phyloP scores from a whole-genome alignment of 768 basidiomycete genomes.

The Phanerochaete sordida region DNA sequence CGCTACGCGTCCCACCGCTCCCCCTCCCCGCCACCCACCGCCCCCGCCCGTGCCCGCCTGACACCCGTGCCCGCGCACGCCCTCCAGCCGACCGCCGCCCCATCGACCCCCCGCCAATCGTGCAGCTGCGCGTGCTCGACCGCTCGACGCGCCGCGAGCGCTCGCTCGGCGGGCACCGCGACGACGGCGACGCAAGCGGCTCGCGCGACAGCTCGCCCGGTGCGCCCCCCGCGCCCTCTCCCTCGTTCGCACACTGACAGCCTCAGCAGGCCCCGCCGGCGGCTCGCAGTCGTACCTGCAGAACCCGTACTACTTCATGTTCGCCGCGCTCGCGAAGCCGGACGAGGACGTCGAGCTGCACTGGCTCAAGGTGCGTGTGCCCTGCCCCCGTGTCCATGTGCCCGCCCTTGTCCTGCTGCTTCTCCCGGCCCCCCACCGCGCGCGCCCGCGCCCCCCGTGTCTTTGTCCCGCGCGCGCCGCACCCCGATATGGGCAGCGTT shows the following conservation, averaged over 20 bases:
- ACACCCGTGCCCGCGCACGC: neutral
- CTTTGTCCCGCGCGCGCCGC: too few relatives aligned
- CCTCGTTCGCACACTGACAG: neutral
- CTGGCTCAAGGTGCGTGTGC: slow-evolving; percentile 61
- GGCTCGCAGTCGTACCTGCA: slow-evolving; percentile 64
- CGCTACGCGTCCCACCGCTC: neutral
- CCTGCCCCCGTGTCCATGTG: too few relatives aligned
- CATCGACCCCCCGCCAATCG: slow-evolving; percentile 94
- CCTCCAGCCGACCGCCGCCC: slow-evolving; percentile 84
- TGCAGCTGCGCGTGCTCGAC: slow-evolving; percentile 89
- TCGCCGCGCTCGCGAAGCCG: slow-evolving; percentile 83
- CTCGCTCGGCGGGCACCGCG: neutral
- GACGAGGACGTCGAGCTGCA: slow-evolving; percentile 89
- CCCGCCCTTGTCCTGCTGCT: too few relatives aligned
- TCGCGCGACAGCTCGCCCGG: slow-evolving; percentile 23
- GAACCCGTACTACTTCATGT: slow-evolving; percentile 96
- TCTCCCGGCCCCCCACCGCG: too few relatives aligned
- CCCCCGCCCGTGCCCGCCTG: neutral
- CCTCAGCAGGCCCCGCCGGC: slow-evolving; percentile 4
- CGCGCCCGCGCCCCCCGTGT: neutral
- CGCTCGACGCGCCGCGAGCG: slow-evolving; percentile 33
- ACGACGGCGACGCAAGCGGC: neutral
- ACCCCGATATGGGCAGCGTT: too few relatives aligned
- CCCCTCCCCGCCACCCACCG: neutral
- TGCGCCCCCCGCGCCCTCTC: slow-evolving; percentile 2